Base-by-base conservation (phyloP, 306 rosid genomes). In the Acacia crassicarpa region DNA sequence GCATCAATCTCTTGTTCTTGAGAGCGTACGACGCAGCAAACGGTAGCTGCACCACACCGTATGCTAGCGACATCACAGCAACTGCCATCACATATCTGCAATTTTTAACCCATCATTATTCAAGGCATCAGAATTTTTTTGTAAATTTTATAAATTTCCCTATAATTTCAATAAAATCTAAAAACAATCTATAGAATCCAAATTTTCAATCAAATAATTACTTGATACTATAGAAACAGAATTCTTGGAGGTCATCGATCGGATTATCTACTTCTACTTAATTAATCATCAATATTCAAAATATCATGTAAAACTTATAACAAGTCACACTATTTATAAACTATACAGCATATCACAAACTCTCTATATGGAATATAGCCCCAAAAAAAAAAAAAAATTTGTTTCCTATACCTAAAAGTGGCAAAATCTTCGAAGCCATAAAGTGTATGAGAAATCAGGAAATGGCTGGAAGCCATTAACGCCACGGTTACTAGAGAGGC, bases 31-130 rank as follows among this genome's bases (percentile, higher is more conserved):
- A 89, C 27, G 83, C 44, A n/a, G 84, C 70, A 63, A 86, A 86
- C n/a, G 91, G 89, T 59, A 86, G 65, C 78, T 90, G 94, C 58
- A 90, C 13, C n/a, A 83, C 10, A 49, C 83, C 51, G 81, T 92
- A 90, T 56, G 82, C 86, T 54, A 71, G 84, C 54, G 86, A 86
- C 33, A 89, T 63, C 13, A 35, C 75, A 25, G 87, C 88, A 54
- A 88, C 83, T 16, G 88, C 72, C 7, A 82, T 8, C 59, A 83
- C 83, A 67, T 84, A 87, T 78, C 92, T 90, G 87, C 81, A 38
- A 38, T 38, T 38, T 38, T 38, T 38, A 38, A 38, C 6, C 41
- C 41, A 38, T 38, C 41, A 38, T 38, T 38, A 38, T 38, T 38
- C 8, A 38, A 38, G 8, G 8, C 41, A 38, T 6, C 41, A 38